Base-by-base conservation (phyloP, 1,139 yeast genomes). In the Scheffersomyces insectosa region DNA sequence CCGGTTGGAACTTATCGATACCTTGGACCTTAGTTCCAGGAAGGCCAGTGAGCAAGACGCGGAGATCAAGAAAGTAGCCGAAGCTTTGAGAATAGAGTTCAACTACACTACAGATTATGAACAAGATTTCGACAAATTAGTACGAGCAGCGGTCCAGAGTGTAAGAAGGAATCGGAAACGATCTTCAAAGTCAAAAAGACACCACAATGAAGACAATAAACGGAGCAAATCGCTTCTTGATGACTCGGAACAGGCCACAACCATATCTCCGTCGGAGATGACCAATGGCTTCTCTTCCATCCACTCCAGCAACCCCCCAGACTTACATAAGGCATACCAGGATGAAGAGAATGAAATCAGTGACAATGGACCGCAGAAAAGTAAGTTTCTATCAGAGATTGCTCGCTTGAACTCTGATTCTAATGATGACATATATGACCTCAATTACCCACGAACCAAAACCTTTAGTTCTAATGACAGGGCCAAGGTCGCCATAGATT, bases 11-110 rank as follows among this genome's bases (percentile, higher is more conserved):
- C 72, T 93, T 44, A 93, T 93, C 34, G 97, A 91, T 61, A 79
- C 86, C 15, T 72, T 89, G 53, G 85, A 84, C 42, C 70, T 93
- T 44, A 82, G 91, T 51, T 77, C 83, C 27, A 81, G 82, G 48
- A 91, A 90, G 67, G 98, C 98, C 1, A 82, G 91, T 44, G 98
- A 93, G 61, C 98, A 93, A 62, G 97, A 91, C 53, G 81, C 77
- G 28, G 85, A 86, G 52, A 89, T 93, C 39, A 72, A 75, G 41
- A 75, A 79, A 41, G 95, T 95, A 31, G 96, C 98, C 0, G 80
- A 81, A 44, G 76, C 83, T 6, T 69, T 93, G 41, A 70, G 96
- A 52, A 68, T 72, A 2, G 98, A 93, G 66, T 93, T 88, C 57
- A 80, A 82, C 12, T 91, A 84, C 59, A 79, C 83, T 1, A 66